Evolutionary conservation across 2,329 filamentous ascomycete genomes (phyloP).

Genomic region (Calcarisporium arbuscula): DNA sequence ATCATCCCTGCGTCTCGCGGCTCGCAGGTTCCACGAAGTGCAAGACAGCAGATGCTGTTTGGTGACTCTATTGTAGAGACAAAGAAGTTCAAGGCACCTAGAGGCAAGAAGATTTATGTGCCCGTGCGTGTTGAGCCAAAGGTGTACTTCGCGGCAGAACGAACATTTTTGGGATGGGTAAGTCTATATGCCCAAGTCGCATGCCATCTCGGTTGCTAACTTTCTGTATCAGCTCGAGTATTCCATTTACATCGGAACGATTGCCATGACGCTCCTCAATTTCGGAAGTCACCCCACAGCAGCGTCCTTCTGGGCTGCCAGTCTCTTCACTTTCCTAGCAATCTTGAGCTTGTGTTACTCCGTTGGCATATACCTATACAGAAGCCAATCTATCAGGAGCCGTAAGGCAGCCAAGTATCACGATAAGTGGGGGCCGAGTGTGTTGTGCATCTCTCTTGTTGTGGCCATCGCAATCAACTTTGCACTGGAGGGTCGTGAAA

Average conservation of each 20-base stretch:
- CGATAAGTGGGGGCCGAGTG: constrained; percentile 77
- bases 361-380: constrained; percentile 78
- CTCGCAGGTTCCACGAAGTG: constrained; percentile 50
- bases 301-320: constrained; percentile 62
- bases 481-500: constrained; percentile 63
- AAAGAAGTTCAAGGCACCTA: constrained; percentile 64
- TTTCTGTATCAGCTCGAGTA: constrained; percentile 67
- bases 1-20: constrained; percentile 49
- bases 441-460: constrained; percentile 68
- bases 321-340: constrained; percentile 77
- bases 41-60: constrained; percentile 47
- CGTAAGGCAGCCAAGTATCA: constrained; percentile 85
- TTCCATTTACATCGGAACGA: constrained; percentile 86
- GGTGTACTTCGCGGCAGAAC: constrained; percentile 92
- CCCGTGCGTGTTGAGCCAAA: constrained; percentile 95
- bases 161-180: constrained; percentile 92
- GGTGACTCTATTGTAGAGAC: constrained; percentile 48
- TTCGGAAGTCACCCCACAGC: constrained; percentile 56
- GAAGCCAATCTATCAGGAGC: constrained; percentile 77
- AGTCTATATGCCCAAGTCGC: constrained; percentile 27
- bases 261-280: constrained; percentile 78
- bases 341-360: constrained; percentile 75
- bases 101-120: constrained; percentile 89
- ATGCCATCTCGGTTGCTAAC: constrained; percentile 15
- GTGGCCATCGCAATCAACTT: constrained; percentile 74